Evolutionary conservation across 306 rosid genomes (phyloP), one percentile per base, ranked within the genome.

Genomic region (Cucumis sativus): DNA sequence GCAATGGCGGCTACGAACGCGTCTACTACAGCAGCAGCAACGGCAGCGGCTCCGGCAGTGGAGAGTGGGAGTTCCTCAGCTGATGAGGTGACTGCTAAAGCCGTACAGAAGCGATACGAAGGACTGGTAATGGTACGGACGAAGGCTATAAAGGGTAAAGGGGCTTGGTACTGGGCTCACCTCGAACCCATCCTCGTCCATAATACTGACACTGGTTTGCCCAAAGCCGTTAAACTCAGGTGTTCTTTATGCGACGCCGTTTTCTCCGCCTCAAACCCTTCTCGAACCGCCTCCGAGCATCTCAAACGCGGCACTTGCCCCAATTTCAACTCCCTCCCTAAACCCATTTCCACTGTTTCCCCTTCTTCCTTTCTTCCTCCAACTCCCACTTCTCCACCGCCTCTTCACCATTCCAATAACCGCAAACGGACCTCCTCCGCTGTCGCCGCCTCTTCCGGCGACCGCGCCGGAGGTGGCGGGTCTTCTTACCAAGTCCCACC

Each of bases 161-260:
- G 98, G 6, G 98, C 98, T 21, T 94, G 98, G 98, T 94, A 94
- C 74, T 94, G 98, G 98, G 83, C 84, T 10, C 98, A 91, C 89
- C 72, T 94, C 16, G 97, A 94, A 78, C 98, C 98, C 61, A 30
- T 94, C 23, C 81, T 94, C 40, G 84, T 88, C 57, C 91, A 82
- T 45, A 83, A 88, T 85, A 18, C 85, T 59, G 98, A 94, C 41
- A 90, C 94, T 6, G 97, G 96, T 1, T 65, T 91, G 1, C 94
- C 97, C 1, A 91, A 94, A 61, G 94, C 98, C 28, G 98, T 94
- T 11, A 94, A 94, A 83, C 97, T 94, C 47, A 84, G 96, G n/a
- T 94, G 98, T 76, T 77, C 87, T 2, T 49, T 91, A 4, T 94
- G 98, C 86, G 96, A 91, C 84, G 98, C 98, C 77, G 87, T 90